Conservation (phyloP, 495 filamentous ascomycete species). For the Xylaria castorea region DNA sequence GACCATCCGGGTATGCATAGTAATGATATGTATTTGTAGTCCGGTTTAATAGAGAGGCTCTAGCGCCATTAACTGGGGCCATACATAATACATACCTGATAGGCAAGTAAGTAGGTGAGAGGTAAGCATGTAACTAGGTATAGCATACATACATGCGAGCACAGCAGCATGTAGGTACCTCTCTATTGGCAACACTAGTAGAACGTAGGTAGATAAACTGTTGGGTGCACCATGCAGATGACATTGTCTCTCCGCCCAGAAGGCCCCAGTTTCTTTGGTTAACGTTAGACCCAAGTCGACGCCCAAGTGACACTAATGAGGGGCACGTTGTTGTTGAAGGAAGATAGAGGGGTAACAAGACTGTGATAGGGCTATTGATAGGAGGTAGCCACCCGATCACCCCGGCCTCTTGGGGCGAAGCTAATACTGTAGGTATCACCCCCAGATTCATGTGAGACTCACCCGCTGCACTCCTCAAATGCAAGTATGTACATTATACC, state of each 20-base stretch:
- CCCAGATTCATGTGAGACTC: constrained; percentile 27
- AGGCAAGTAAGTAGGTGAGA: background rate
- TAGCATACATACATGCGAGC: constrained; percentile 7
- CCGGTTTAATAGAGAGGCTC: background rate
- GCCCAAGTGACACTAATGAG: constrained; percentile 19
- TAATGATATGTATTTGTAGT: background rate
- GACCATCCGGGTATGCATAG: background rate
- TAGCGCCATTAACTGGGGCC: background rate
- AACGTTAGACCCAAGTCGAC: constrained; percentile 17
- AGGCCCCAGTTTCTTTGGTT: background rate
- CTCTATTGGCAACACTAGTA: background rate
- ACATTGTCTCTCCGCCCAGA: constrained; percentile 7
- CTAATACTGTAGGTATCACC: constrained; percentile 4
- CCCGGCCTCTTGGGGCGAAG: constrained; percentile 5
- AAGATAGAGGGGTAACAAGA: constrained; percentile 25
- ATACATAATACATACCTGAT: background rate
- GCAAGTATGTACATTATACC: background rate
- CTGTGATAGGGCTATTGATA: background rate
- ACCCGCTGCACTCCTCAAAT: background rate
- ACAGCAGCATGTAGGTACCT: background rate
- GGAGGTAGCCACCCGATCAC: constrained; percentile 6
- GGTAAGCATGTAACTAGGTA: background rate
- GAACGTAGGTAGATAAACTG: background rate
- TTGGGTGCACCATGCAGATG: constrained; percentile 11
- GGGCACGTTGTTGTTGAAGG: constrained; percentile 10